Evolutionary conservation across 2,329 filamentous ascomycete species (phyloP).

Genomic region (Colletotrichum falcatum): DNA sequence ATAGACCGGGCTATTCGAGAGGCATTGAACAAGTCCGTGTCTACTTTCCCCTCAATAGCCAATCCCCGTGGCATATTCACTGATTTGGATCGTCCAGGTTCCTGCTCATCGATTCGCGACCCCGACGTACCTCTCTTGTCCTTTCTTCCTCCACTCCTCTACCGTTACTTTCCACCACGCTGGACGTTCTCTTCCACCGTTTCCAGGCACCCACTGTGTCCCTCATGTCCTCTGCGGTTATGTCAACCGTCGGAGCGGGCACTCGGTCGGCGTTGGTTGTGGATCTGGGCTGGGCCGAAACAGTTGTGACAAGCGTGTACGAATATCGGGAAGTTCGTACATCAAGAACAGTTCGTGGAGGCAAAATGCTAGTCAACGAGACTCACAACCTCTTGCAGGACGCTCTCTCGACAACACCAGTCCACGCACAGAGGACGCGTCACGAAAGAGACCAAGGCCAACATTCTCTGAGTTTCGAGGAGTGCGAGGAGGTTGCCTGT

Average conservation of each 20-base stretch:
- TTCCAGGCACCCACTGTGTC: constrained; percentile 86
- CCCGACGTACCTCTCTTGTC: constrained; percentile 79
- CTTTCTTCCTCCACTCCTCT: constrained; percentile 83
- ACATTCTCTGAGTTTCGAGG: constrained; percentile 73
- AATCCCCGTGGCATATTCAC: constrained; percentile 10
- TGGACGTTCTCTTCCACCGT: constrained; percentile 83
- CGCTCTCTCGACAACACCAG: constrained; percentile 46
- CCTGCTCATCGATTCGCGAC: constrained; percentile 79
- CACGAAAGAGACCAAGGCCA: constrained; percentile 44
- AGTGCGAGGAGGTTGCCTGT: constrained; percentile 82
- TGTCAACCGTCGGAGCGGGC: constrained; percentile 82
- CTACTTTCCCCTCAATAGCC: constrained; percentile 43
- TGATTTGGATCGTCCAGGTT: constrained; percentile 56
- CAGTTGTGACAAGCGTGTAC: constrained; percentile 85
- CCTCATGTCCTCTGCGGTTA: constrained; percentile 80
- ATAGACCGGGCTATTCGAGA: constrained; percentile 86
- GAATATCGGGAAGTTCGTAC: constrained; percentile 87
- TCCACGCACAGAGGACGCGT: constrained; percentile 11
- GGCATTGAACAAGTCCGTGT: constrained; percentile 81
- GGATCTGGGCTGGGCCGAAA: constrained; percentile 94
- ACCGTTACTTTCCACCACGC: constrained; percentile 78
- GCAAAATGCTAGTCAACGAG: constrained; percentile 76
- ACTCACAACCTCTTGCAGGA: constrained; percentile 73
- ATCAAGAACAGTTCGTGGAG: constrained; percentile 78
- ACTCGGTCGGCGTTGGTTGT: constrained; percentile 87